These are phyloP conservation scores for Blastobotrys serpentis DNA, from an alignment of 1,139 yeast species.

Conservation along the genomic window DNA sequence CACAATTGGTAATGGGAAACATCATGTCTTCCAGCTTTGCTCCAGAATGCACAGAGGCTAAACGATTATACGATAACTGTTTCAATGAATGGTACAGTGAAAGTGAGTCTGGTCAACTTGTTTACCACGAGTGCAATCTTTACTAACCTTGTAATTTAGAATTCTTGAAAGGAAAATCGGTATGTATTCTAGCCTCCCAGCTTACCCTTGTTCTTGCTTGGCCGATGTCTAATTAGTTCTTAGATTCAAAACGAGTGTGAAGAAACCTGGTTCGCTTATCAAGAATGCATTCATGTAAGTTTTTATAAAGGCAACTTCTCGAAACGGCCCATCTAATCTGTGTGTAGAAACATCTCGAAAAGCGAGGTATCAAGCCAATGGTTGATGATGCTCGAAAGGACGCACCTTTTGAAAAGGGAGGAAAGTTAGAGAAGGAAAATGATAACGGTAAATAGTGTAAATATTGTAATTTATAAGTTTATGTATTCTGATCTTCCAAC, in stretches of 20 bases:
- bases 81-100: conserved; percentile 97
- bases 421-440: conserved; percentile 37
- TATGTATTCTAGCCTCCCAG: conserved; percentile 23
- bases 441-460: conserved; percentile 19
- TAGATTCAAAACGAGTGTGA: conserved; percentile 69
- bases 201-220: background rate
- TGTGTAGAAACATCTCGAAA: conserved; percentile 58
- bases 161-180: conserved; percentile 64
- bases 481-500: background rate
- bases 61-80: conserved; percentile 84
- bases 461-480: background rate
- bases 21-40: conserved; percentile 90
- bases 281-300: conserved; percentile 72
- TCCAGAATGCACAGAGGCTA: conserved; percentile 89
- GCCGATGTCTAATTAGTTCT: conserved; percentile 5
- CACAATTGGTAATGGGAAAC: conserved; percentile 35
- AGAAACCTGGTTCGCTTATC: conserved; percentile 83
- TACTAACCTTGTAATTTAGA: conserved; percentile 37
- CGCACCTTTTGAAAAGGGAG: conserved; percentile 79
- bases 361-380: conserved; percentile 76
- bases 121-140: too few relatives aligned
- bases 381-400: conserved; percentile 88
- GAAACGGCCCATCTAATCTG: too few relatives aligned
- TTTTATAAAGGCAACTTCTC: too few relatives aligned
- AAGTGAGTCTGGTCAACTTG: conserved; percentile 46